Evolutionary conservation across 2,329 filamentous ascomycete genomes (phyloP).

Genomic region (Leptosphaerulina australis): DNA sequence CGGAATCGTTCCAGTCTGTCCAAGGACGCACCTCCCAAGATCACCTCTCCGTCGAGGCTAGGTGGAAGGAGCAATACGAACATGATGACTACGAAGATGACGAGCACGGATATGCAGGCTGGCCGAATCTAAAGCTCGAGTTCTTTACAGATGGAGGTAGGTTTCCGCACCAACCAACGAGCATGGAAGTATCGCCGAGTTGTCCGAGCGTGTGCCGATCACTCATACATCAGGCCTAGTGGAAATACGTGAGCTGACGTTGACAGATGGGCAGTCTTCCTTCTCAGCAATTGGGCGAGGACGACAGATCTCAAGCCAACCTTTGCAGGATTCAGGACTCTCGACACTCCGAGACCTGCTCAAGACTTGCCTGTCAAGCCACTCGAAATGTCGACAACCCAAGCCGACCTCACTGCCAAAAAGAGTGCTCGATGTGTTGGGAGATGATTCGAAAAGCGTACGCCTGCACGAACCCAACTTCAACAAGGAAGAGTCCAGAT

Average conservation of each 20-base stretch:
- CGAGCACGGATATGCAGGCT: conserved; percentile 30
- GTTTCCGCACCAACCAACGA: conserved; percentile 8
- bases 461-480: conserved; percentile 39
- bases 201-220: conserved; percentile 9
- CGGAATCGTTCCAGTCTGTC: conserved; percentile 34
- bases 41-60: conserved; percentile 44
- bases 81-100: conserved; percentile 26
- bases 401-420: conserved; percentile 36
- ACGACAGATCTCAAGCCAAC: conserved; percentile 37
- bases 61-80: conserved; percentile 34
- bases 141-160: conserved; percentile 47
- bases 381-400: conserved; percentile 37
- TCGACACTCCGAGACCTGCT: conserved; percentile 36
- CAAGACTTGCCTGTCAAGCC: conserved; percentile 38
- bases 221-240: conserved; percentile 14
- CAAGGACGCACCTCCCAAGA: conserved; percentile 29
- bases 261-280: conserved; percentile 39
- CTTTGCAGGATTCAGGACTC: conserved; percentile 38
- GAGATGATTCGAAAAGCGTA: conserved; percentile 39
- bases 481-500: conserved; percentile 31
- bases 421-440: conserved; percentile 39
- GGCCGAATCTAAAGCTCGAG: conserved; percentile 46
- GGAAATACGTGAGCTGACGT: conserved; percentile 23
- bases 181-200: neutral
- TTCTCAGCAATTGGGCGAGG: conserved; percentile 46